Percentiles rank a stretch among this genome's conserved stretches.
These are phyloP conservation scores for Spergularia bocconei DNA, from an alignment of 148 eudicot species.

Conservation along the genomic window DNA sequence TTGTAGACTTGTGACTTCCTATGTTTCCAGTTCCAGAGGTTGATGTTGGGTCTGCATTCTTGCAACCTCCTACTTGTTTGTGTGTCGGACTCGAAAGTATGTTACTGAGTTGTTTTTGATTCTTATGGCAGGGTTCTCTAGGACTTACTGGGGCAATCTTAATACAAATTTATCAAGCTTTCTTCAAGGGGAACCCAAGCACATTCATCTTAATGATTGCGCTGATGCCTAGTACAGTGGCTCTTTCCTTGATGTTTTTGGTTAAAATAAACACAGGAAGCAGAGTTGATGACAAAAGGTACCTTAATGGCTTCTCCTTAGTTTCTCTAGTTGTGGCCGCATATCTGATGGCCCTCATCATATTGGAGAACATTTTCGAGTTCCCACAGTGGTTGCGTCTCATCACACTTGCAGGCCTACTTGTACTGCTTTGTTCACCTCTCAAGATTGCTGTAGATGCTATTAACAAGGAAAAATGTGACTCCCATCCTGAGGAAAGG, in stretches of 20 bases:
- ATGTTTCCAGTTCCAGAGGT: not conserved
- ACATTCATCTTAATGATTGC: constrained; percentile 78
- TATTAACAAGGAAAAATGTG: constrained; percentile 37
- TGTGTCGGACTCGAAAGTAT: not conserved
- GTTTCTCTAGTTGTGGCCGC: constrained; percentile 62
- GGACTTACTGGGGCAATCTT: constrained; percentile 91
- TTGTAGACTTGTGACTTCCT: no score
- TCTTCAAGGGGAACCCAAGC: constrained; percentile 53
- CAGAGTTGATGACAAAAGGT: constrained; percentile 51
- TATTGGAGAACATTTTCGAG: constrained; percentile 52
- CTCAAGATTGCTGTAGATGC: constrained; percentile 51
- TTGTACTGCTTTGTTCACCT: constrained; percentile 57
- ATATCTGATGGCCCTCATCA: constrained; percentile 60
- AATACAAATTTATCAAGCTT: constrained; percentile 66
- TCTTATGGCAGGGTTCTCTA: constrained; percentile 66
- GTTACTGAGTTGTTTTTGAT: not conserved
- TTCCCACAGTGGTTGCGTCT: constrained; percentile 50
- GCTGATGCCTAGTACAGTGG: constrained; percentile 49
- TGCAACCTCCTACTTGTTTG: not conserved
- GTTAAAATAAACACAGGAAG: constrained; percentile 43
- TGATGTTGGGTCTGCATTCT: not conserved
- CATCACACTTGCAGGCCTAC: constrained; percentile 39
- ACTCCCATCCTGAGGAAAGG: constrained; percentile 19
- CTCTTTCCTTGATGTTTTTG: constrained; percentile 60
- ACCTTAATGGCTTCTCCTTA: constrained; percentile 60